Evolutionary conservation across 805 yeast genomes (phyloP), one percentile per base, ranked within the genome.

Genomic region (Hanseniaspora pseudoguilliermondii): DNA sequence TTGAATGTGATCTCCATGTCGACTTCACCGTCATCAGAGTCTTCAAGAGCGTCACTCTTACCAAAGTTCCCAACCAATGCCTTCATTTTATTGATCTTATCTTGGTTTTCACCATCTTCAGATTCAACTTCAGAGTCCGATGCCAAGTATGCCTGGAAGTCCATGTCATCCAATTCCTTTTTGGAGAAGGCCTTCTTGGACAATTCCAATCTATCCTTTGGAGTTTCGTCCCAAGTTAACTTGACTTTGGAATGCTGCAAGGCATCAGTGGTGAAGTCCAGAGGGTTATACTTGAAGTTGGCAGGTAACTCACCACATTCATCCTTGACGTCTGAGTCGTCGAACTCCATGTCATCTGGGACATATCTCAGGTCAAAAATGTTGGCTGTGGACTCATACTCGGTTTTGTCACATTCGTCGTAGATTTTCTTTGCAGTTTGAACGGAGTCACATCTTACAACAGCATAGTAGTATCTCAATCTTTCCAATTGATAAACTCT

Each of bases 201-300:
- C 54, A 90, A 68, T 57, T 84, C 80, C 18, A 80, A 68, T 64
- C 98, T 79, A 64, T 89, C 97, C 57, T 82, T 83, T 7, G 98
- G 97, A 0, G 97, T 95, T 71, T 91, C 97, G 69, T 93, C 98
- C 98, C 98, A 93, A 0, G 97, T 90, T 61, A 93, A 75, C 68
- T 87, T 90, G 50, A 93, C 98, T 64, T 90, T 93, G 16, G 97
- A 90, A 66, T 89, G 96, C 67, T 93, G 96, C 58, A 93, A 75
- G 0, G 98, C 98, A 70, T 87, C 97, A 3, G 98, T 93, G 34
- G 86, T 86, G 68, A 93, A 93, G 10, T 76, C 74, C 23, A 71
- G 67, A 20, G 98, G 98, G 61, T 80, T 82, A 69, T 93, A 93
- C 29, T 51, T 51, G 11, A 51, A 51, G 49, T 78, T 79, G 2